Evolutionary conservation across 345 rosid species (phyloP), one percentile per base, ranked within the genome.

Genomic region (Hibiscus trionum): DNA sequence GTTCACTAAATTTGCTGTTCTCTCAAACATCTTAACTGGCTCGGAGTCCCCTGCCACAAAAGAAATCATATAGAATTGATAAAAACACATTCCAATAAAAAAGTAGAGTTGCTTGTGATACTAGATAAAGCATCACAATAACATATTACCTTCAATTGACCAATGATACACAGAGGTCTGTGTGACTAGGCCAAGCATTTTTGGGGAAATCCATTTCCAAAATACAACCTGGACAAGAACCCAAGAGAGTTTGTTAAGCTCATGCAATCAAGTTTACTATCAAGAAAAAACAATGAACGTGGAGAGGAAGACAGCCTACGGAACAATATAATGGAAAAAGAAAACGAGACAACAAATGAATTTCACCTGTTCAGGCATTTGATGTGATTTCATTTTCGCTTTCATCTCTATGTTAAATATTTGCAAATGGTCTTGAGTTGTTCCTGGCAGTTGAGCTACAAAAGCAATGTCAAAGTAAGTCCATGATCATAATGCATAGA

Each of bases 331-430:
- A 33, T 35, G 14, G 64, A 80, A 55, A 78, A 78, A 65, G 58
- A 64, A 2, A 17, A 64, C 24, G 27, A 72, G 65, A 57, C 44
- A 64, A 44, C 50, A 73, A 27, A 71, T 4, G 49, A 26, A 70
- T 26, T 60, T 67, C 76, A 91, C 99, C 91, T 96, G 99, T 89
- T 96, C 98, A 52, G 96, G 91, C 99, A 93, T 96, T 82, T 90
- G 99, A 82, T 93, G 88, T 4, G 97, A 93, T 62, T 96, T 96
- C 78, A 96, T 80, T 82, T 96, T 96, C 37, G 96, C 81, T 78
- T 96, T 96, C 90, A 88, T 78, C 88, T 96, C 99, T 57, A 96
- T 93, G 82, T 96, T 96, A 81, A 96, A 93, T 85, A 96, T 93
- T 80, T 96, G 99, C 64, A 96, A 83, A 82, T 96, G 97, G 87